phyloP scores from a whole-genome alignment of 768 basidiomycete species.

The Trametes villosa region DNA sequence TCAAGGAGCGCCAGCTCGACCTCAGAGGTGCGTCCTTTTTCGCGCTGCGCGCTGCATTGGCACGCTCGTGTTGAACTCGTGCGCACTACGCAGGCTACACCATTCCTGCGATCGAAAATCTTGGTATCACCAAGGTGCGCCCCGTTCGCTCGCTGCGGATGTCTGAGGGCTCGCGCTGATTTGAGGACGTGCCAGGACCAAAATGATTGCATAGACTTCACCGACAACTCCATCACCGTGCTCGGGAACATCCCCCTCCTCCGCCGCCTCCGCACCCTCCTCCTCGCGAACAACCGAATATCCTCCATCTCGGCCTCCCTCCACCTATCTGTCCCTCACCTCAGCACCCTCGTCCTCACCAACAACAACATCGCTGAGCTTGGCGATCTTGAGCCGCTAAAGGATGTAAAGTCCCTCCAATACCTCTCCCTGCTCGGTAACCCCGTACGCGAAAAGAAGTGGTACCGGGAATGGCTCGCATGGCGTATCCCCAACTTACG shows the following conservation, averaged over 20 bases:
- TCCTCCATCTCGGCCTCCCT: constrained; percentile 81
- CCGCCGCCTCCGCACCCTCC: constrained; percentile 80
- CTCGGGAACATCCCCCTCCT: constrained; percentile 88
- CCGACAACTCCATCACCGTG: constrained; percentile 84
- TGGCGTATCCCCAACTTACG: constrained; percentile 86
- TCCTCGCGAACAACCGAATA: constrained; percentile 91
- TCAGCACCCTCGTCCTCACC: constrained; percentile 80
- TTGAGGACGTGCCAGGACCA: constrained; percentile 64
- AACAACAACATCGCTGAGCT: constrained; percentile 82
- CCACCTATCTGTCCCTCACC: constrained; percentile 82
- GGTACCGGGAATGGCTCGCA: constrained; percentile 96
- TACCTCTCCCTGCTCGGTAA: constrained; percentile 81
- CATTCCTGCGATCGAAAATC: constrained; percentile 95
- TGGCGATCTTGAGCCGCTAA: constrained; percentile 84
- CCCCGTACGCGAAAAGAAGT: constrained; percentile 89
- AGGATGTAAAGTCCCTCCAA: constrained; percentile 72
- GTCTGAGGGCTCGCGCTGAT: neutral
- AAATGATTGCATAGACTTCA: constrained; percentile 92
- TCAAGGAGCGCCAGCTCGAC: constrained; percentile 91
- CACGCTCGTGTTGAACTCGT: constrained; percentile 22
- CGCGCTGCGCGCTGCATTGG: neutral
- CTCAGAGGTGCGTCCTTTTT: constrained; percentile 67
- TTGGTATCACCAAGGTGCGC: constrained; percentile 86
- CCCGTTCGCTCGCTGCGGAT: constrained; percentile 19
- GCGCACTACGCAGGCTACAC: constrained; percentile 68